Percentiles rank a stretch among this genome's conserved stretches.
Evolutionary conservation across 1,284 basidiomycete species (phyloP).

Genomic region (Cryptococcus floricola): DNA sequence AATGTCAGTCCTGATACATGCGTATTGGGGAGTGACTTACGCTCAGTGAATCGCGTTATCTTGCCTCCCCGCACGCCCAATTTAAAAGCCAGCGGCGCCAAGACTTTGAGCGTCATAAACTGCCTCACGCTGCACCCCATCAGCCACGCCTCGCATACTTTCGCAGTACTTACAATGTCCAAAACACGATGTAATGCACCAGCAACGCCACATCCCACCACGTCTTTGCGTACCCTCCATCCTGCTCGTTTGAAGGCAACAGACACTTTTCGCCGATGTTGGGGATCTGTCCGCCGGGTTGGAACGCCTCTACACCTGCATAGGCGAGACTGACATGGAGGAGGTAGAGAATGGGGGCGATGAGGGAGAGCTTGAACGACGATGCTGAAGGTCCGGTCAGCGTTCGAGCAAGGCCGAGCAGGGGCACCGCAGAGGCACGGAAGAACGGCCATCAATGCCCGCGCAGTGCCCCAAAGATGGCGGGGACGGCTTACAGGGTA

Average conservation of each 20-base stretch:
- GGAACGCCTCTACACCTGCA: constrained; percentile 35
- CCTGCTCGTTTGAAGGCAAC: constrained; percentile 67
- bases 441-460: too few relatives aligned
- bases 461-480: too few relatives aligned
- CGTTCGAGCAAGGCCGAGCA: too few relatives aligned
- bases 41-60: constrained; percentile 80
- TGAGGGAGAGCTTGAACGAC: constrained; percentile 66
- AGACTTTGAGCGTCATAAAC: constrained; percentile 64
- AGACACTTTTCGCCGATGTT: constrained; percentile 78
- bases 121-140: constrained; percentile 61
- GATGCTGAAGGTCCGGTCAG: constrained; percentile 52
- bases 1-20: neutral
- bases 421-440: too few relatives aligned
- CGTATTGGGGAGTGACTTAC: constrained; percentile 17
- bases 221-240: constrained; percentile 66
- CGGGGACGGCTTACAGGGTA: constrained; percentile 59
- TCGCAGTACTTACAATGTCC: constrained; percentile 60
- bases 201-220: constrained; percentile 80
- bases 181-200: constrained; percentile 82
- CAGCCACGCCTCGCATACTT: neutral
- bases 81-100: constrained; percentile 64
- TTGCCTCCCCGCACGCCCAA: constrained; percentile 68
- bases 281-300: constrained; percentile 46
- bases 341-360: constrained; percentile 67
- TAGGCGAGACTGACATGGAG: constrained; percentile 61